Evolutionary conservation across 2,329 filamentous ascomycete species (phyloP).

Genomic region (Sporothrix brunneoviolacea): DNA sequence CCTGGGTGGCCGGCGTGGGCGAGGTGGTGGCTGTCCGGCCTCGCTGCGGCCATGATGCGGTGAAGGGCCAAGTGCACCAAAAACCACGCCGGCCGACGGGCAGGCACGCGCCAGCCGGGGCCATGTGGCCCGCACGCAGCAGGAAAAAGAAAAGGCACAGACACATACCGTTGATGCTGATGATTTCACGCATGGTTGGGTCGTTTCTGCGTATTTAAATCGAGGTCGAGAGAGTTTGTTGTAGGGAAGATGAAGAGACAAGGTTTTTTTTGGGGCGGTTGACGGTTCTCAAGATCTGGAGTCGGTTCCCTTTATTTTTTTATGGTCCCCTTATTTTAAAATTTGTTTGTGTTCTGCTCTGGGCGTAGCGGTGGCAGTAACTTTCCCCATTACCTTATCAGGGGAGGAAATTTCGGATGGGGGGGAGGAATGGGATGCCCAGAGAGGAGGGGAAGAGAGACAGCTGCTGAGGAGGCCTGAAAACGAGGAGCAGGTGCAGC

Average conservation of each 20-base stretch:
- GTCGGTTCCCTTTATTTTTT: constrained; percentile 11
- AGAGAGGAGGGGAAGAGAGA: constrained; percentile 4
- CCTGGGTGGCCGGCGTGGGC: neutral
- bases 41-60: constrained; percentile 9
- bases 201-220: neutral
- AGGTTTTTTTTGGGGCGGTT: constrained; percentile 10
- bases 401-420: constrained; percentile 12
- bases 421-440: constrained; percentile 13
- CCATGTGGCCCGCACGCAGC: neutral
- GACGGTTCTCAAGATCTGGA: constrained; percentile 9
- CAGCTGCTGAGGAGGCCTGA: neutral
- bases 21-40: neutral
- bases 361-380: constrained; percentile 1
- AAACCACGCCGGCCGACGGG: neutral
- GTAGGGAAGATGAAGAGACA: constrained; percentile 9
- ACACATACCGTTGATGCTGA: constrained; percentile 87
- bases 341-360: constrained; percentile 11
- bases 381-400: constrained; percentile 14
- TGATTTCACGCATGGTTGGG: constrained; percentile 96
- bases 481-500: neutral
- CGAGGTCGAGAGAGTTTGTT: neutral
- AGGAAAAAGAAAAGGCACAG: constrained; percentile 25
- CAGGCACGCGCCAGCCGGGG: neutral
- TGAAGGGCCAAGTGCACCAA: constrained; percentile 15
- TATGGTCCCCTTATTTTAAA: constrained; percentile 15